Conservation (phyloP, 805 yeast genomes). For the Zygoascus biomembranicola region DNA sequence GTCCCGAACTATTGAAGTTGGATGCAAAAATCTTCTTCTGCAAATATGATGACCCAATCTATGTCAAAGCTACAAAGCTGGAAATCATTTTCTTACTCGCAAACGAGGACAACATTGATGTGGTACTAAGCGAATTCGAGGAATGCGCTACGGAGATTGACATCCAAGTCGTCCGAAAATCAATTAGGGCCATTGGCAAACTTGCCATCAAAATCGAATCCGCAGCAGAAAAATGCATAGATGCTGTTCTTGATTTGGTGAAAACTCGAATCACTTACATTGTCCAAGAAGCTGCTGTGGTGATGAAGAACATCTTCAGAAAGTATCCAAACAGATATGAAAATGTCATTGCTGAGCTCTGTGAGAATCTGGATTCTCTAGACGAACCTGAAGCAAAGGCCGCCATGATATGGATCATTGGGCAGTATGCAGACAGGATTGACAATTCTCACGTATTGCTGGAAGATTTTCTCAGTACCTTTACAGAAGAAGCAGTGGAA, state of each 20-base stretch:
- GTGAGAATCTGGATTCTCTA: slow-evolving; percentile 40
- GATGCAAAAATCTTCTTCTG: slow-evolving; percentile 80
- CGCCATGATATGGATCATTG: slow-evolving; percentile 77
- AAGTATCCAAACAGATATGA: slow-evolving; percentile 58
- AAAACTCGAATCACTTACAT: slow-evolving; percentile 62
- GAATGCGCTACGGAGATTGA: slow-evolving; percentile 87
- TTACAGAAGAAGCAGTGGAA: slow-evolving; percentile 57
- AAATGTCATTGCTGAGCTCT: slow-evolving; percentile 34
- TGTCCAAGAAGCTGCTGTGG: slow-evolving; percentile 72
- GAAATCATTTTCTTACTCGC: slow-evolving; percentile 82
- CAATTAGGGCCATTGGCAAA: slow-evolving; percentile 84
- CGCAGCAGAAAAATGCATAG: slow-evolving; percentile 58
- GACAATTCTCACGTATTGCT: slow-evolving; percentile 36
- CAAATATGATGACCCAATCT: slow-evolving; percentile 76
- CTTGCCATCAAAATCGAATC: slow-evolving; percentile 66
- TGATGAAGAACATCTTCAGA: slow-evolving; percentile 67
- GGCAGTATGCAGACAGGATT: slow-evolving; percentile 53
- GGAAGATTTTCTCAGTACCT: slow-evolving; percentile 36
- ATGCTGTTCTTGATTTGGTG: slow-evolving; percentile 49
- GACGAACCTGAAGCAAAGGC: slow-evolving; percentile 74
- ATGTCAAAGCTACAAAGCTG: slow-evolving; percentile 80
- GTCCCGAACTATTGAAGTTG: slow-evolving; percentile 48
- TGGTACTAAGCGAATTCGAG: slow-evolving; percentile 64
- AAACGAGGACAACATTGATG: slow-evolving; percentile 46
- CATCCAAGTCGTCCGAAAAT: slow-evolving; percentile 75